Conservation (phyloP, 305 asterid genomes). For the Plantago coronopus region DNA sequence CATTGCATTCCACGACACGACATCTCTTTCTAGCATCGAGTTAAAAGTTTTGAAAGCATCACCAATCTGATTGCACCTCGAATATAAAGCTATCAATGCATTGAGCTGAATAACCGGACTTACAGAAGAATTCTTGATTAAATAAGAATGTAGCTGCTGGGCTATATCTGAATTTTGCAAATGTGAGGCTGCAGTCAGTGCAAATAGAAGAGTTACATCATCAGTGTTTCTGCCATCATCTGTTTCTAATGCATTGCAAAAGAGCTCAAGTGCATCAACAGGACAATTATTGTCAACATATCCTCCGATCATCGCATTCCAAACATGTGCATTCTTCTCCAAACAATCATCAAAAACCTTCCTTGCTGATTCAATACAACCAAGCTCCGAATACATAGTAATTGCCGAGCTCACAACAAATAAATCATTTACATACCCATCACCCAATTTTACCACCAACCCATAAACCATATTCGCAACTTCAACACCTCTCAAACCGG, state of each 20-base stretch:
- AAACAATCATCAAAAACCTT: conserved; percentile 57
- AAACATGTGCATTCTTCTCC: conserved; percentile 71
- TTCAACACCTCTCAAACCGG: conserved; percentile 41
- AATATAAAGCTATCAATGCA: conserved; percentile 65
- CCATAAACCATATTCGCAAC: conserved; percentile 58
- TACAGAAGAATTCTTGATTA: conserved; percentile 44
- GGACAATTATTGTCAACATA: conserved; percentile 57
- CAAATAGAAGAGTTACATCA: conserved; percentile 71
- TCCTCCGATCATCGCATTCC: conserved; percentile 81
- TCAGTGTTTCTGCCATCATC: conserved; percentile 40
- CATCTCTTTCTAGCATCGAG: conserved; percentile 67
- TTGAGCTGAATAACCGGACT: conserved; percentile 51
- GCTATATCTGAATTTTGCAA: conserved; percentile 49
- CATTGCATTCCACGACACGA: conserved; percentile 91
- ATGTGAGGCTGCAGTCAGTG: conserved; percentile 73
- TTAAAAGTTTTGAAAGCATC: conserved; percentile 61
- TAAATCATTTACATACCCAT: conserved; percentile 51
- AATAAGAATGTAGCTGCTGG: conserved; percentile 62
- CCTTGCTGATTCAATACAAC: conserved; percentile 48
- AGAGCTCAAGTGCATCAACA: conserved; percentile 51
- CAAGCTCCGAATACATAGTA: conserved; percentile 75
- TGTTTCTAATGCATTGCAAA: conserved; percentile 45
- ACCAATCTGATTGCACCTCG: conserved; percentile 51
- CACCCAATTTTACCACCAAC: conserved; percentile 52
- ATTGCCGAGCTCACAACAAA: conserved; percentile 82